Evolutionary conservation across 352 stramenopile genomes (phyloP).

Genomic region (Globisporangium solare): DNA sequence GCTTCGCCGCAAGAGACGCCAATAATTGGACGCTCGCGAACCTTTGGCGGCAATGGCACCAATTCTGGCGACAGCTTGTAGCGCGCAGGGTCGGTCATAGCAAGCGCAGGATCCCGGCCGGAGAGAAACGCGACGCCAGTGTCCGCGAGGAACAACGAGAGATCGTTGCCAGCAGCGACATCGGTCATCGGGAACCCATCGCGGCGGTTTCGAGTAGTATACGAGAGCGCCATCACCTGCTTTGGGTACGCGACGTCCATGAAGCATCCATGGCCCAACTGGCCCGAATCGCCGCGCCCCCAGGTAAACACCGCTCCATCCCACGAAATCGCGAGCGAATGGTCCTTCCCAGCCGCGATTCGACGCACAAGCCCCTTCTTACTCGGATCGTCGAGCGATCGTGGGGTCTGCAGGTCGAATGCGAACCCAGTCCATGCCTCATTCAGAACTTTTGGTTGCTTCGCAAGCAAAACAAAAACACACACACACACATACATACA

Average conservation of each 20-base stretch:
- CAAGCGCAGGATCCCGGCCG: conserved; percentile 28
- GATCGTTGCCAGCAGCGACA: conserved; percentile 29
- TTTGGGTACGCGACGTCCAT: conserved; percentile 57
- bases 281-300: conserved; percentile 57
- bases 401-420: conserved; percentile 24
- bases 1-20: conserved; percentile 42
- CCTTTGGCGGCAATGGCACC: no score
- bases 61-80: no score
- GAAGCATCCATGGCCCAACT: conserved; percentile 57
- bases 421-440: conserved; percentile 35
- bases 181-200: conserved; percentile 19
- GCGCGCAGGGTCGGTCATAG: not conserved
- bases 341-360: conserved; percentile 58
- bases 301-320: conserved; percentile 62
- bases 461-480: not conserved
- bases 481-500: no score
- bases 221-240: conserved; percentile 53
- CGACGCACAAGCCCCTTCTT: conserved; percentile 35
- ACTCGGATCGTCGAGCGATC: conserved; percentile 1
- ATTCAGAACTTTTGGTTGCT: conserved; percentile 44
- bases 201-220: conserved; percentile 5
- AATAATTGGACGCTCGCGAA: not conserved
- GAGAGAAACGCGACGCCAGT: conserved; percentile 30
- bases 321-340: conserved; percentile 56
- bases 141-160: conserved; percentile 32